Base-by-base conservation (phyloP, 345 rosid genomes). In the Populus deltoides region DNA sequence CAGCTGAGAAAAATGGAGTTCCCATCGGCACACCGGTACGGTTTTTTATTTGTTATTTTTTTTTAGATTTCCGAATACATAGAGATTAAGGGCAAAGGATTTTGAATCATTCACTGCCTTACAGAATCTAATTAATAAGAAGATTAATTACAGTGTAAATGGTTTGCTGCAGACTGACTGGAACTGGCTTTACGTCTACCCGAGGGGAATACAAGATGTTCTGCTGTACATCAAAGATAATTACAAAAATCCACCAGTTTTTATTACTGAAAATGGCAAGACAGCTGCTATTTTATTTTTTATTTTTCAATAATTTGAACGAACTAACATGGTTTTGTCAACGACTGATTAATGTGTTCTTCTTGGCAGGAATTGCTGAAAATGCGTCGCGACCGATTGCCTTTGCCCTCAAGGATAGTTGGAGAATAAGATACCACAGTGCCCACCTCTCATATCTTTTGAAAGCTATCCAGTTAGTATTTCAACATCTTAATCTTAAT, bases 201-300 rank as follows among this genome's bases (percentile, higher is more conserved):
- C 94, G 5, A 75, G 84, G 57, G 94, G 94, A 49, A 38, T 91
- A 68, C 81, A 71, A 41, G 86, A 86, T 67, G 72, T 88, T 15
- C 61, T 89, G 71, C 67, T 88, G 13, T 79, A 89, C 73, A 77
- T 80, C 66, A 87, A 89, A 74, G 67, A 80, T 43, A 87, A 86
- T 68, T 91, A 86, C 73, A 82, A 87, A 17, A 73, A 85, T 49
- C 94, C 91, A 6, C 13, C 74, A 17, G 83, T 90, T 57, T 86
- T 84, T 75, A 82, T 90, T 8, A 88, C 92, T n/a, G 94, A 89
- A 63, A 90, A 90, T 27, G 94, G 94, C 86, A 87, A 33, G 35
- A 33, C 5, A 33, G 35, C 5, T 33, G 35, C 35, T 33, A 33
- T 33, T 33, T 33, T 33, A 33, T 33, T 33, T 33, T 33, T 33